Evolutionary conservation across 140 eudicot species (phyloP).

Genomic region (Ambrosia hybrid): DNA sequence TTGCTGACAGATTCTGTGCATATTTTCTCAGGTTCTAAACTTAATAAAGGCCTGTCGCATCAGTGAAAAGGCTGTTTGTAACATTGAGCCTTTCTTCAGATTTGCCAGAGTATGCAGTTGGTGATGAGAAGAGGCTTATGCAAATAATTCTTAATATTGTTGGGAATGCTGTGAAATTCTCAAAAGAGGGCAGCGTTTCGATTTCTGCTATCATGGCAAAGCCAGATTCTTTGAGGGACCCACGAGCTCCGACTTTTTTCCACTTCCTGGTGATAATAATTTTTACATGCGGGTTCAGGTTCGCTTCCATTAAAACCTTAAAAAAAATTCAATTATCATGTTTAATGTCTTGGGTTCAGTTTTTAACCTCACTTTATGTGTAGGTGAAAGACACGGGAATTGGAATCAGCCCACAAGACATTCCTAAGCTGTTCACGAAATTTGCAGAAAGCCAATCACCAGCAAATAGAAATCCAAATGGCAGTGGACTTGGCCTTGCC

Average conservation of each 20-base stretch:
- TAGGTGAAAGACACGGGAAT: slow-evolving; percentile 83
- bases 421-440: slow-evolving; percentile 73
- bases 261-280: slow-evolving; percentile 57
- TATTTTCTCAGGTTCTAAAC: slow-evolving; percentile 55
- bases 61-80: slow-evolving; percentile 64
- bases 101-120: slow-evolving; percentile 74
- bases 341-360: neutral
- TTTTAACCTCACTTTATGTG: slow-evolving; percentile 10
- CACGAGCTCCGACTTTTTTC: slow-evolving; percentile 71
- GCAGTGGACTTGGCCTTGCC: slow-evolving; percentile 94
- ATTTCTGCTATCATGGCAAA: slow-evolving; percentile 63
- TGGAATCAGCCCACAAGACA: slow-evolving; percentile 78
- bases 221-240: slow-evolving; percentile 68
- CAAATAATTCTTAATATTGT: slow-evolving; percentile 74
- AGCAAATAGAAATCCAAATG: slow-evolving; percentile 55
- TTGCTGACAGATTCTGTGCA: no score
- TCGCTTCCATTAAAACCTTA: slow-evolving; percentile 10
- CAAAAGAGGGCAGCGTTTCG: slow-evolving; percentile 75
- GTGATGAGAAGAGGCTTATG: slow-evolving; percentile 95
- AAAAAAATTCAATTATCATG: neutral
- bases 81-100: slow-evolving; percentile 69
- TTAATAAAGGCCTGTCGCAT: slow-evolving; percentile 86
- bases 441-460: slow-evolving; percentile 67
- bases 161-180: slow-evolving; percentile 91
- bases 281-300: slow-evolving; percentile 91